A percentile compares a stretch with the other conserved stretches of the same genome.
Evolutionary conservation across 2,329 filamentous ascomycete genomes (phyloP).

Genomic region (Cylindrodendrum hubeiense): DNA sequence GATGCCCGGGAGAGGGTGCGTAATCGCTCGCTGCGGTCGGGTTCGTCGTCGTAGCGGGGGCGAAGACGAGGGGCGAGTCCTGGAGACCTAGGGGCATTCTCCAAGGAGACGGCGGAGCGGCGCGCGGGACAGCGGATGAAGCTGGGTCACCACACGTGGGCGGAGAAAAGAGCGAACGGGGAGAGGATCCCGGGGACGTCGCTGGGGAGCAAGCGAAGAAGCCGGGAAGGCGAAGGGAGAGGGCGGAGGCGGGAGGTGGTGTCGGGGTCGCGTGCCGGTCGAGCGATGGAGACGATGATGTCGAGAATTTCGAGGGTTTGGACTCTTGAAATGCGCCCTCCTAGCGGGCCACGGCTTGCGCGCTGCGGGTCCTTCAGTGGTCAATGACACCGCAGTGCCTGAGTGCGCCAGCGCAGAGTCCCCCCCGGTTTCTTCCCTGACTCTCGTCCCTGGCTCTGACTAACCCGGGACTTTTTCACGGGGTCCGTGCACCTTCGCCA

Average conservation of each 20-base stretch:
- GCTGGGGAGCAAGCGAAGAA: background rate
- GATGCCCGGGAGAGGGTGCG: constrained; percentile 42
- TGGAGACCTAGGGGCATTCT: constrained; percentile 45
- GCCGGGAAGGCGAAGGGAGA: background rate
- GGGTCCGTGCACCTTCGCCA: background rate
- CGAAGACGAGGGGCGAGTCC: constrained; percentile 39
- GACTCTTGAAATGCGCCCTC: constrained; percentile 15
- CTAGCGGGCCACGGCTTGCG: background rate
- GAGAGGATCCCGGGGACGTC: constrained; percentile 1
- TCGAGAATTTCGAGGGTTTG: constrained; percentile 27
- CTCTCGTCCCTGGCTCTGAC: too few species aligned
- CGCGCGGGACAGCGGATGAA: constrained; percentile 22
- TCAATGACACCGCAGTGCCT: constrained; percentile 6
- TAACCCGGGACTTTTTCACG: constrained; percentile 12
- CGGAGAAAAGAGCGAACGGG: background rate
- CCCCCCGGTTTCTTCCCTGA: background rate
- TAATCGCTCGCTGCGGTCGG: constrained; percentile 31
- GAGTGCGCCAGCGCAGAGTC: background rate
- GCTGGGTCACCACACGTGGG: background rate
- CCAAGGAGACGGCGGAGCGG: constrained; percentile 24
- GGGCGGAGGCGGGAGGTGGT: constrained; percentile 2
- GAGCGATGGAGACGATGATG: constrained; percentile 22
- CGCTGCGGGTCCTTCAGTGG: constrained; percentile 10
- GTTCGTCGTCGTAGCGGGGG: constrained; percentile 34
- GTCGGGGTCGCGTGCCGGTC: constrained; percentile 23